These are phyloP conservation scores for Pseudofabraea citricarpa DNA, from an alignment of 2,329 filamentous ascomycete genomes.

Conservation along the genomic window DNA sequence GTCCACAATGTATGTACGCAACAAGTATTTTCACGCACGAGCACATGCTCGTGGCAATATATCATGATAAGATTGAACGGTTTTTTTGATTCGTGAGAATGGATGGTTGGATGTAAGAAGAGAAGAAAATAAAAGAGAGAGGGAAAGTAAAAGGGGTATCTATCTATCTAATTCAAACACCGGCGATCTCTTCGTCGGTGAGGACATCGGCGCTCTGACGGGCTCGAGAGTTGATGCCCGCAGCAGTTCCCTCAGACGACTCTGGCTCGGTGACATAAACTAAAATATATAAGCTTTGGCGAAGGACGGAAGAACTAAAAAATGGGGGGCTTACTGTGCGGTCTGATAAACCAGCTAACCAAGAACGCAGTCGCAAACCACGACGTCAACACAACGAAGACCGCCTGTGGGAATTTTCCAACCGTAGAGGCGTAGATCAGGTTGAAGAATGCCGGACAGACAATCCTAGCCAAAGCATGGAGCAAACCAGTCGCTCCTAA, in stretches of 20 bases:
- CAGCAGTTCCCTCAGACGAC: neutral
- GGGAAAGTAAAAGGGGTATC: too few species aligned
- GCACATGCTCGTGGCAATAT: too few species aligned
- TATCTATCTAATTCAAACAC: too few species aligned
- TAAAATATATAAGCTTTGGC: neutral
- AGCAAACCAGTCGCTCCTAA: constrained; percentile 82
- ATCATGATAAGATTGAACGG: too few species aligned
- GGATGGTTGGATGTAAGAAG: too few species aligned
- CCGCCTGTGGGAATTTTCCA: constrained; percentile 69
- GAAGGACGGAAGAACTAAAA: neutral
- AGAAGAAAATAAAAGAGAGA: too few species aligned
- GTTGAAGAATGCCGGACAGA: constrained; percentile 80
- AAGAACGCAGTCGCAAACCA: constrained; percentile 64
- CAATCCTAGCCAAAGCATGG: constrained; percentile 73
- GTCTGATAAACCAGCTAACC: constrained; percentile 65
- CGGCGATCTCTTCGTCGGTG: constrained; percentile 7
- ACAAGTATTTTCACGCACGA: too few species aligned
- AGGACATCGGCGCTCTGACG: constrained; percentile 1
- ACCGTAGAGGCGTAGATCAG: constrained; percentile 82
- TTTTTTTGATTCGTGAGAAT: too few species aligned
- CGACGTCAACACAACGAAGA: constrained; percentile 69
- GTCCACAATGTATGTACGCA: too few species aligned
- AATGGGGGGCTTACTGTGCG: constrained; percentile 61
- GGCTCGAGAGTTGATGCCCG: neutral
- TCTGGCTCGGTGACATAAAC: constrained; percentile 8